These are phyloP conservation scores for Cercospora canescens DNA, from an alignment of 2,329 filamentous ascomycete species.

Conservation along the genomic window DNA sequence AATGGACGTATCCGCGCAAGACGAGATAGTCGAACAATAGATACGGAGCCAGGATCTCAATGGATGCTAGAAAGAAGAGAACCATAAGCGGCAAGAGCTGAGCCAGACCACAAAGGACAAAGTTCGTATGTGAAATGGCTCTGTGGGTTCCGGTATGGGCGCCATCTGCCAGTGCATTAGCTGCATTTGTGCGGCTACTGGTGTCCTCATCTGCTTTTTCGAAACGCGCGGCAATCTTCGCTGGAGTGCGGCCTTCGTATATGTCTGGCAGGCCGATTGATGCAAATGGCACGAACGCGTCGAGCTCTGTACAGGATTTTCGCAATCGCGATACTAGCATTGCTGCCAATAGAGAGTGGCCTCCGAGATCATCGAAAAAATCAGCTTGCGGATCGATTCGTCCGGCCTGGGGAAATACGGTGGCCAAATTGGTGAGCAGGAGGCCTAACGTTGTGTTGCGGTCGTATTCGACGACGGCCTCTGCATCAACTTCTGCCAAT, in stretches of 20 bases:
- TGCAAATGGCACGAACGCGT: conserved; percentile 22
- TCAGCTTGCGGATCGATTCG: conserved; percentile 48
- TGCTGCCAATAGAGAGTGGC: conserved; percentile 70
- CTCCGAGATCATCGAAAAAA: conserved; percentile 74
- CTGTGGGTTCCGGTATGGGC: conserved; percentile 21
- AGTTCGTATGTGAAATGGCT: conserved; percentile 22
- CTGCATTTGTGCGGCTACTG: conserved; percentile 5
- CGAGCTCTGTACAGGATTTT: conserved; percentile 8
- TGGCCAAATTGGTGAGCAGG: conserved; percentile 11
- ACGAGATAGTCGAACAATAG: conserved; percentile 25
- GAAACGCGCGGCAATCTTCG: conserved; percentile 24
- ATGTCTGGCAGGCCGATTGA: conserved; percentile 30
- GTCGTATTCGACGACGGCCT: background rate
- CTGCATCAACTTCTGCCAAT: background rate
- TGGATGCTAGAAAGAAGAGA: conserved; percentile 26
- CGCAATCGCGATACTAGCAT: conserved; percentile 27
- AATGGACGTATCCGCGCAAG: conserved; percentile 15
- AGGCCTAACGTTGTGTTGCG: conserved; percentile 15
- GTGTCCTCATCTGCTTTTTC: conserved; percentile 6
- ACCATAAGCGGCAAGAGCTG: conserved; percentile 27
- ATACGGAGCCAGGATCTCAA: conserved; percentile 29
- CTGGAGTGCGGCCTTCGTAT: conserved; percentile 27
- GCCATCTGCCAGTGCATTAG: conserved; percentile 18
- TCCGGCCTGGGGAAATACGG: conserved; percentile 47
- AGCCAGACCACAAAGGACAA: conserved; percentile 25